Conservation (phyloP, 228 moss, liverwort and hornwort species). For the Sphagnum fallax region DNA sequence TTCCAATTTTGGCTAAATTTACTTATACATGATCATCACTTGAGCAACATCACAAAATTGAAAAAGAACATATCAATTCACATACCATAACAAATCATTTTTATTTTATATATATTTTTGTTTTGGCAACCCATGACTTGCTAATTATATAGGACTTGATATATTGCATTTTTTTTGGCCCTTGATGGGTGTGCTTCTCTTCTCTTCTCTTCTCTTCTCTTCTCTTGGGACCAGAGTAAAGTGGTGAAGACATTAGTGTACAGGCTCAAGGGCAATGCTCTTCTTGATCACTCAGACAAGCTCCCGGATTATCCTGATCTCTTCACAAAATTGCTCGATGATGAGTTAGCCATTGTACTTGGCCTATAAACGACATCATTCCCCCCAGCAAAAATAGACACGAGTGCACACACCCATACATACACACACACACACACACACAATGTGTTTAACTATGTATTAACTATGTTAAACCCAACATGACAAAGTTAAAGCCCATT, state of each 20-base stretch:
- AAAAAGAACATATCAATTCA: no score
- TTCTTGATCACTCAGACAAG: conserved; percentile 51
- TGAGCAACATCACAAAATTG: no score
- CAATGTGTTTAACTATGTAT: background rate
- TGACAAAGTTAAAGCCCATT: background rate
- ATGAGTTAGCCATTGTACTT: background rate
- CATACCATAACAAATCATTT: no score
- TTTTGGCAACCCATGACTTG: no score
- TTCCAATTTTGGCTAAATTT: no score
- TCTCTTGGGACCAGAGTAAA: conserved; percentile 51
- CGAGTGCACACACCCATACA: background rate
- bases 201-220: no score
- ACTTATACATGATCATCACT: no score
- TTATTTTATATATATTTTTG: no score
- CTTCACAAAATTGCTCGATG: background rate
- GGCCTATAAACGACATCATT: background rate
- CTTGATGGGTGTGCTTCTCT: no score
- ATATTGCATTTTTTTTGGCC: no score
- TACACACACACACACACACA: background rate
- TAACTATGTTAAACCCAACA: background rate
- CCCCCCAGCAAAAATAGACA: background rate
- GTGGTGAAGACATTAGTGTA: conserved; percentile 65
- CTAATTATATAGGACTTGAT: no score
- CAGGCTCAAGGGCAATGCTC: conserved; percentile 58
- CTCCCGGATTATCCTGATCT: conserved; percentile 25